phyloP scores from a whole-genome alignment of 2,329 filamentous ascomycete species.

The Ampelomyces quisqualis region DNA sequence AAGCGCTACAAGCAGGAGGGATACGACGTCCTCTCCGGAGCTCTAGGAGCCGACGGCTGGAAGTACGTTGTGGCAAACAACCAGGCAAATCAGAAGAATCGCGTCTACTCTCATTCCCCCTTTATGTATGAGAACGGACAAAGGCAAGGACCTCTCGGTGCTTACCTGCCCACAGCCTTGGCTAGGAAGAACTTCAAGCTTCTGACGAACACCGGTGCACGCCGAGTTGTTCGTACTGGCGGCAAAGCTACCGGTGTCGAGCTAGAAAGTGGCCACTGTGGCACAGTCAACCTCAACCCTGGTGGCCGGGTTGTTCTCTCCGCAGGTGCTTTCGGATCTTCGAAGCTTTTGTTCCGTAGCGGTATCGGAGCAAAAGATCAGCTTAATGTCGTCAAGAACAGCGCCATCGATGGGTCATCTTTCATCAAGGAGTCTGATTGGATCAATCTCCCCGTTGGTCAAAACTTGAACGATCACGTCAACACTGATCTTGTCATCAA shows the following conservation, averaged over 20 bases:
- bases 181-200: slow-evolving; percentile 65
- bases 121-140: slow-evolving; percentile 69
- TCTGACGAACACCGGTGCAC: slow-evolving; percentile 66
- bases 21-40: slow-evolving; percentile 62
- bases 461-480: slow-evolving; percentile 56
- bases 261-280: slow-evolving; percentile 62
- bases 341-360: slow-evolving; percentile 68
- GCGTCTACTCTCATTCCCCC: slow-evolving; percentile 62
- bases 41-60: slow-evolving; percentile 64
- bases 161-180: slow-evolving; percentile 66
- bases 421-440: slow-evolving; percentile 50
- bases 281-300: slow-evolving; percentile 61
- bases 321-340: slow-evolving; percentile 68
- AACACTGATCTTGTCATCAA: slow-evolving; percentile 58
- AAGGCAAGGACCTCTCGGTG: slow-evolving; percentile 68
- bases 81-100: slow-evolving; percentile 64
- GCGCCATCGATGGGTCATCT: slow-evolving; percentile 45
- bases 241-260: slow-evolving; percentile 67
- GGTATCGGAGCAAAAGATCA: slow-evolving; percentile 64
- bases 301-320: slow-evolving; percentile 67
- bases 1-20: slow-evolving; percentile 67
- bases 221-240: slow-evolving; percentile 64
- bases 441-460: slow-evolving; percentile 55
- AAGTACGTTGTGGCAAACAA: slow-evolving; percentile 61
- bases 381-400: slow-evolving; percentile 49